A percentile compares a stretch with the other conserved stretches of the same genome.
These are phyloP conservation scores for Alternaria sp. DNA, from an alignment of 2,329 filamentous ascomycete species.

Conservation along the genomic window DNA sequence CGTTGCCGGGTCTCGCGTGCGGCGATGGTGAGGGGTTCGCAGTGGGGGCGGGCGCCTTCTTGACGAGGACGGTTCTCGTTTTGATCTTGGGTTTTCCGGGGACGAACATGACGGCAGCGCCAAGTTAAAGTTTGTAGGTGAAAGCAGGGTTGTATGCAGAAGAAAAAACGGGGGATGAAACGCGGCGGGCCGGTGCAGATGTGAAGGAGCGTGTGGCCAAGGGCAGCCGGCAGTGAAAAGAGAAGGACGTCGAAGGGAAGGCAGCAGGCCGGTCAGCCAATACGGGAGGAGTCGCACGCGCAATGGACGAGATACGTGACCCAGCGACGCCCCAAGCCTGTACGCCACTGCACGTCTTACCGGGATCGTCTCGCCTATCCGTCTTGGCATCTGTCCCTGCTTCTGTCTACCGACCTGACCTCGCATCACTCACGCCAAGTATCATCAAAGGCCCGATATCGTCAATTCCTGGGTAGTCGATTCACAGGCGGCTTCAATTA, in stretches of 20 bases:
- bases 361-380: conserved; percentile 22
- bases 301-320: conserved; percentile 22
- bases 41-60: conserved; percentile 28
- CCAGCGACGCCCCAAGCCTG: conserved; percentile 15
- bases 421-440: neutral
- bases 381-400: conserved; percentile 8
- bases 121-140: conserved; percentile 3
- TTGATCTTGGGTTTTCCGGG: conserved; percentile 43
- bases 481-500: neutral
- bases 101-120: conserved; percentile 35
- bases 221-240: conserved; percentile 3
- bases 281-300: conserved; percentile 19
- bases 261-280: conserved; percentile 24
- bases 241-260: conserved; percentile 17
- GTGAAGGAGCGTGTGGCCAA: conserved; percentile 22
- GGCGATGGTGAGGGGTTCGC: conserved; percentile 14
- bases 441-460: neutral
- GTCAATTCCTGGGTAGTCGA: neutral
- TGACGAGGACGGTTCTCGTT: conserved; percentile 40
- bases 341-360: conserved; percentile 28
- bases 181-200: conserved; percentile 11
- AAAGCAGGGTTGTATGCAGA: conserved; percentile 8
- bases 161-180: neutral
- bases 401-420: neutral
- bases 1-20: conserved; percentile 12